Evolutionary conservation across 768 basidiomycete genomes (phyloP), one percentile per base, ranked within the genome.

Genomic region (Lenzites betulinus): DNA sequence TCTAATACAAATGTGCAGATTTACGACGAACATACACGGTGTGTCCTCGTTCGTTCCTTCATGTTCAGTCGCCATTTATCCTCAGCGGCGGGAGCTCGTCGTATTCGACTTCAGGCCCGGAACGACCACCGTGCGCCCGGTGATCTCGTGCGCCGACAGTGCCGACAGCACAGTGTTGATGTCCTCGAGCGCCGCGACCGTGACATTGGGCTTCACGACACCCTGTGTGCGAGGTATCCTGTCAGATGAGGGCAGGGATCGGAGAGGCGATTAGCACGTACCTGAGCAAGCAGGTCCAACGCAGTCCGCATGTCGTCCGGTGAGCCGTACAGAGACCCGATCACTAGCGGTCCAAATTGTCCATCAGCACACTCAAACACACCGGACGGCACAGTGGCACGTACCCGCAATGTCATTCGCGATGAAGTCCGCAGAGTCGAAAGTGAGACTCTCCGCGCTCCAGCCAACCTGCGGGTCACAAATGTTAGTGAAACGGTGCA

Each of bases 161-260:
- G 38, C 38, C 6, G 38, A 5, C 15, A 39, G 38, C 7, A 18
- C 15, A 3, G 38, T 8, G 38, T 39, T 39, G 38, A 39, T 39
- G 38, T 39, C 38, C 38, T 39, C 13, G 13, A 39, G 38, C 13
- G 11, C 7, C 13, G 18, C 38, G 38, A 18, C 18, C 4, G 38
- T 39, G 12, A 58, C 28, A 47, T 50, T 18, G 28, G 56, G 56
- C 48, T 58, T 50, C n/a, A 58, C 56, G 25, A 39, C n/a, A 3
- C 55, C 48, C 48, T 50, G 20, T 9, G 22, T 12, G 15, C 38
- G 4, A 8, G 38, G 7, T 22, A n/a, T 16, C 15, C 13, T 16
- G 16, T 43, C 18, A 50, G 18, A 2, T 7, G 39, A 13, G n/a
- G 9, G 8, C 15, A 5, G 38, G 11, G 4, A 18, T 36, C 35